These are phyloP conservation scores for Wickerhamomyces xylosicus DNA, from an alignment of 805 yeast species.

Conservation along the genomic window DNA sequence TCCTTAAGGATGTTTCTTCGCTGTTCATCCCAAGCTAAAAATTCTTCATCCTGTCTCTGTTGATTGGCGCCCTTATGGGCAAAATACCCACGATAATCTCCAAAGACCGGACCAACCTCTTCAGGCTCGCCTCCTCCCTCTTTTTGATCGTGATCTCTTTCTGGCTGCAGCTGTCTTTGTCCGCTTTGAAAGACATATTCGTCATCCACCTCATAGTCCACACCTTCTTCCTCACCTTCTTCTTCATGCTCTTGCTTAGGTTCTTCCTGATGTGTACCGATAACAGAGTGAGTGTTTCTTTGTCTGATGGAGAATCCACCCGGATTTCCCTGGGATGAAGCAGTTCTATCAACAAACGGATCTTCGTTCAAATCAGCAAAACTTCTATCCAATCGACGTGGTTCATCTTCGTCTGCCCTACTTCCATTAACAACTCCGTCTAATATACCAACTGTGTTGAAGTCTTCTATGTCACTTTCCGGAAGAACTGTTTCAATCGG, in stretches of 20 bases:
- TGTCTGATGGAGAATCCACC: too few species aligned
- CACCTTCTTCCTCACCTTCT: neutral
- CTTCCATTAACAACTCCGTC: too few species aligned
- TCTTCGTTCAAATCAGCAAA: too few species aligned
- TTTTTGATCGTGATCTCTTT: neutral
- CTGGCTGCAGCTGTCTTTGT: conserved; percentile 5
- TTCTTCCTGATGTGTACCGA: too few species aligned
- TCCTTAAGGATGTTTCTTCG: conserved; percentile 18
- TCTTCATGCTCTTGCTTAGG: neutral
- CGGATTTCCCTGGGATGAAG: too few species aligned
- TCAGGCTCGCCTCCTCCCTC: neutral
- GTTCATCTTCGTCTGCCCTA: too few species aligned
- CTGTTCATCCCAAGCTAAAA: conserved; percentile 35
- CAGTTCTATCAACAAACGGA: too few species aligned
- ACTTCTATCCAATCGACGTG: too few species aligned
- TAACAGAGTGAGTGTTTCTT: too few species aligned
- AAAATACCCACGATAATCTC: conserved; percentile 60
- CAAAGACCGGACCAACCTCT: conserved; percentile 31
- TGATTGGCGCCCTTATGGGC: conserved; percentile 52
- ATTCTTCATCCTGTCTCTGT: conserved; percentile 43
- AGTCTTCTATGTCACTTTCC: too few species aligned
- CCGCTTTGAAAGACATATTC: conserved; percentile 6
- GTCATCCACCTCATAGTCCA: neutral
- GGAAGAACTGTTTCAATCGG: too few species aligned
- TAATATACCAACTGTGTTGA: too few species aligned